phyloP scores from a whole-genome alignment of 306 rosid species.

The Crataegus laevigata region DNA sequence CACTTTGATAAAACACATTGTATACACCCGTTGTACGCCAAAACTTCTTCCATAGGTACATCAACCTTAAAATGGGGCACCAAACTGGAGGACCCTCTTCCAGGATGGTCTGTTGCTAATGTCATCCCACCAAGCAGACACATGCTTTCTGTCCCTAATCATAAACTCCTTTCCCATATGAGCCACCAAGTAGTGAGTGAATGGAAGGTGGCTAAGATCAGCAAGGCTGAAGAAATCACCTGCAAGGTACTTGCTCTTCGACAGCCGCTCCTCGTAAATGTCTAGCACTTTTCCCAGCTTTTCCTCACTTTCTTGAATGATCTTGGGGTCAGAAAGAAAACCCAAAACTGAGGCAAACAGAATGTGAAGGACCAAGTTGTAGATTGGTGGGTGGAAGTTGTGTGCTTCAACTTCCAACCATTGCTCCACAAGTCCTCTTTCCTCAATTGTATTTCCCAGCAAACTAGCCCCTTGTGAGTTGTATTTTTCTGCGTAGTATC shows the following conservation, averaged over 20 bases:
- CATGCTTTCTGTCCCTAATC: constrained; percentile 26
- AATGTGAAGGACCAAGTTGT: constrained; percentile 15
- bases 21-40: neutral
- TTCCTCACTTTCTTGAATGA: constrained; percentile 39
- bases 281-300: constrained; percentile 37
- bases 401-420: constrained; percentile 52
- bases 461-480: constrained; percentile 37
- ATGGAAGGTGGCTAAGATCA: constrained; percentile 47
- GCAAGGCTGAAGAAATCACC: constrained; percentile 52
- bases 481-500: constrained; percentile 38
- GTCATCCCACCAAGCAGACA: constrained; percentile 40
- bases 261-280: constrained; percentile 50
- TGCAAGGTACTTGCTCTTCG: constrained; percentile 43
- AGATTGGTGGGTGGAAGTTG: constrained; percentile 11
- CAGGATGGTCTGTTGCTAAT: constrained; percentile 48
- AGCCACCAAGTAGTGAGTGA: constrained; percentile 29
- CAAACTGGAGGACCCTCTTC: constrained; percentile 19
- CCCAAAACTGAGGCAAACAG: constrained; percentile 6
- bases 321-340: constrained; percentile 22
- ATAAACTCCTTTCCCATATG: constrained; percentile 20
- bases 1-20: neutral
- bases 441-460: constrained; percentile 40
- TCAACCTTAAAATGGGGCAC: neutral
- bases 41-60: neutral
- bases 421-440: constrained; percentile 39